Evolutionary conservation across 805 yeast species (phyloP).

Genomic region (Groenewaldozyma tartarivorans): DNA sequence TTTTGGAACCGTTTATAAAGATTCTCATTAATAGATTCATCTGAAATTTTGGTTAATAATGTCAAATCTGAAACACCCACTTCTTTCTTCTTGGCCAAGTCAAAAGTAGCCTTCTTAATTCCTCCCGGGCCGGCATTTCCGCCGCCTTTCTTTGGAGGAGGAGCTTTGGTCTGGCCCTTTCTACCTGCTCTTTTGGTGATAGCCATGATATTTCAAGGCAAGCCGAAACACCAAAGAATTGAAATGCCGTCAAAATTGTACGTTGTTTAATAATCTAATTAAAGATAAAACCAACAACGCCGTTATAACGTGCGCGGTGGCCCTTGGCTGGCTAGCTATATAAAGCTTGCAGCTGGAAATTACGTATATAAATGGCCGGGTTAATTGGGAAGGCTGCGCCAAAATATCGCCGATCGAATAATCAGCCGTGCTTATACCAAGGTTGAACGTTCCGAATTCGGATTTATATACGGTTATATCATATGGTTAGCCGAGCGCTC

Average conservation of each 20-base stretch:
- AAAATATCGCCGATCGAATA: no score
- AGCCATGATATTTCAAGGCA: constrained; percentile 47
- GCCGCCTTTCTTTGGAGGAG: constrained; percentile 19
- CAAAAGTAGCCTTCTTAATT: constrained; percentile 85
- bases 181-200: constrained; percentile 65
- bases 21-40: constrained; percentile 87
- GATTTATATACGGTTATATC: no score
- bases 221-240: background rate
- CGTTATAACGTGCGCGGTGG: no score
- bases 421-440: no score
- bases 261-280: no score
- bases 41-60: constrained; percentile 75
- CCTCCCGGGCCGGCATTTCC: constrained; percentile 28
- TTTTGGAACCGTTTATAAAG: constrained; percentile 81
- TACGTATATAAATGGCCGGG: no score
- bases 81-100: constrained; percentile 78
- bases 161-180: constrained; percentile 47
- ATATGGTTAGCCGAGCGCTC: no score
- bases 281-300: no score
- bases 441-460: no score
- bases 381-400: no score
- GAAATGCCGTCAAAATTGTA: background rate
- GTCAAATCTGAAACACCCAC: constrained; percentile 98
- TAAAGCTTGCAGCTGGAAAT: no score
- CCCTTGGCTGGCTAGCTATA: no score